Conservation (phyloP, 1,139 yeast species). For the Tardiomyces blankii region DNA sequence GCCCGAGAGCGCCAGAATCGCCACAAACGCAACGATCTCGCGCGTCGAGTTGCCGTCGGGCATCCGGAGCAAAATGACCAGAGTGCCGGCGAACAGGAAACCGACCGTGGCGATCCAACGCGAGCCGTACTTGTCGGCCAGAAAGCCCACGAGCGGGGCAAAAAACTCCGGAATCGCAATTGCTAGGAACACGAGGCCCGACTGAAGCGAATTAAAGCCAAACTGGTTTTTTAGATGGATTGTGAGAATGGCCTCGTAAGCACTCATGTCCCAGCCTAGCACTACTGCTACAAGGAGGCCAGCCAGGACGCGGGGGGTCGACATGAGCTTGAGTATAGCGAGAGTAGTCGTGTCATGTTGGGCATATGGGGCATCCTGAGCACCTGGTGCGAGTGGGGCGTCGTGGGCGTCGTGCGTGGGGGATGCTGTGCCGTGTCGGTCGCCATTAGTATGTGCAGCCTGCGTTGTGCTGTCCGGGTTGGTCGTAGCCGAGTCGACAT, state of each 20-base stretch:
- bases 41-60: constrained; percentile 17
- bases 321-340: constrained; percentile 21
- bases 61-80: constrained; percentile 21
- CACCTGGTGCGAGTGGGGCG: too few relatives aligned
- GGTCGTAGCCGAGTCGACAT: too few relatives aligned
- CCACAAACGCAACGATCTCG: constrained; percentile 21
- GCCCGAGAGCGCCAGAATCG: constrained; percentile 15
- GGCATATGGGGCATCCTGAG: too few relatives aligned
- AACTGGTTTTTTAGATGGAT: constrained; percentile 22
- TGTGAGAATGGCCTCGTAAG: constrained; percentile 26
- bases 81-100: constrained; percentile 15
- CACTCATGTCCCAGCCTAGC: constrained; percentile 13
- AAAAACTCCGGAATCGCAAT: constrained; percentile 22
- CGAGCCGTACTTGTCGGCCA: constrained; percentile 23
- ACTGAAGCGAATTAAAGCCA: constrained; percentile 20
- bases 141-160: constrained; percentile 24
- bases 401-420: too few relatives aligned
- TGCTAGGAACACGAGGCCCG: constrained; percentile 25
- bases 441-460: too few relatives aligned
- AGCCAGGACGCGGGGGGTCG: constrained; percentile 13
- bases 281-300: not conserved
- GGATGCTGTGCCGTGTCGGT: too few relatives aligned
- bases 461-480: too few relatives aligned
- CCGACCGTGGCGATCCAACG: constrained; percentile 19
- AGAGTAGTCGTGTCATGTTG: constrained; percentile 22